Conservation (phyloP, 2,329 filamentous ascomycete species). For the Fulvia fulva region DNA sequence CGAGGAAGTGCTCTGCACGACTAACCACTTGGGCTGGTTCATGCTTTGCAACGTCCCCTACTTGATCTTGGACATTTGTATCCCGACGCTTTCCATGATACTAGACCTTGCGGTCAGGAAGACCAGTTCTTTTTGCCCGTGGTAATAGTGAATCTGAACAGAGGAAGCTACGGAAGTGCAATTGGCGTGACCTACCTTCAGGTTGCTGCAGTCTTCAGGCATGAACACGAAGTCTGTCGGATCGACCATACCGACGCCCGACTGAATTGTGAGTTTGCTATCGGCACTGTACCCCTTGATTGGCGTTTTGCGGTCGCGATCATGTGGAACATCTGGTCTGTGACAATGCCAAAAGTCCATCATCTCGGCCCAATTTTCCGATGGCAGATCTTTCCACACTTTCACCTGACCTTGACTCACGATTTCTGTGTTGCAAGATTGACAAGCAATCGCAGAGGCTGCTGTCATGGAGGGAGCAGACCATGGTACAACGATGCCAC, state of each 20-base stretch:
- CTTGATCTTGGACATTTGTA: slow-evolving; percentile 35
- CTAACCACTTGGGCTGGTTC: slow-evolving; percentile 27
- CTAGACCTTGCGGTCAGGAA: slow-evolving; percentile 31
- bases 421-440: slow-evolving; percentile 25
- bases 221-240: slow-evolving; percentile 70
- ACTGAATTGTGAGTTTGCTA: slow-evolving; percentile 63
- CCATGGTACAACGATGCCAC: slow-evolving; percentile 42
- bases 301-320: slow-evolving; percentile 38
- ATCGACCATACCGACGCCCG: slow-evolving; percentile 73
- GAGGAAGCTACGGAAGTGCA: background rate
- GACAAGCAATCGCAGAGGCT: slow-evolving; percentile 27
- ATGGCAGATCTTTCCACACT: slow-evolving; percentile 87
- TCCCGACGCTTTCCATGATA: slow-evolving; percentile 31
- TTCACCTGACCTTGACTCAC: slow-evolving; percentile 37
- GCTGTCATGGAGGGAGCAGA: slow-evolving; percentile 36
- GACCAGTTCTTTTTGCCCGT: slow-evolving; percentile 37
- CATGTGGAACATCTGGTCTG: slow-evolving; percentile 67
- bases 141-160: background rate
- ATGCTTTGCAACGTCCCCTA: slow-evolving; percentile 14
- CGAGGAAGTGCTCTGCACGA: slow-evolving; percentile 20
- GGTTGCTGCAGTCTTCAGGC: slow-evolving; percentile 58
- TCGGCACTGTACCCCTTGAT: slow-evolving; percentile 78
- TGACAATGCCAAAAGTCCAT: slow-evolving; percentile 99
- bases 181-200: slow-evolving; percentile 39
- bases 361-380: slow-evolving; percentile 98